These are phyloP conservation scores for Pichia deserticola DNA, from an alignment of 805 yeast genomes.

Conservation along the genomic window DNA sequence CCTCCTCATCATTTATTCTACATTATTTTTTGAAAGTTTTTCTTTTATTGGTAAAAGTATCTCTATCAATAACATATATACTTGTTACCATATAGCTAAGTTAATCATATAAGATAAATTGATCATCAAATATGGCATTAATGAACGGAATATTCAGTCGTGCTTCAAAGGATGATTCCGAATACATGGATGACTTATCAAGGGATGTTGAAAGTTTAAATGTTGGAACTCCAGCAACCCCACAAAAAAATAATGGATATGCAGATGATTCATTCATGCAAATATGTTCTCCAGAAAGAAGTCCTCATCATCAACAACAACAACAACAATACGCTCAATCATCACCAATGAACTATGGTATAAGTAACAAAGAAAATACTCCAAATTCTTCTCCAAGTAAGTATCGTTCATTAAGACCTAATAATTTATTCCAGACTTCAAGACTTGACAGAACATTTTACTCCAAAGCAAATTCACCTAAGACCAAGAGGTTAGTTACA, in stretches of 20 bases:
- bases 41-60: no score
- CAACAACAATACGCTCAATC: slow-evolving; percentile 5
- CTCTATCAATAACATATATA: background rate
- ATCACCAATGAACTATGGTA: slow-evolving; percentile 1
- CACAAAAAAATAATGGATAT: slow-evolving; percentile 12
- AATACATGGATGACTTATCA: slow-evolving; percentile 28
- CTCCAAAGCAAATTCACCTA: slow-evolving; percentile 56
- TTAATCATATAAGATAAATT: background rate
- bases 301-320: slow-evolving; percentile 11
- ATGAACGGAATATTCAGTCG: slow-evolving; percentile 25
- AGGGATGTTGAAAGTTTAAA: slow-evolving; percentile 28
- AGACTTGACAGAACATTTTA: slow-evolving; percentile 39
- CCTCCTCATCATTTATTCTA: background rate
- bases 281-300: slow-evolving; percentile 26
- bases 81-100: no score
- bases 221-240: slow-evolving; percentile 23
- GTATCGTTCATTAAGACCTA: background rate
- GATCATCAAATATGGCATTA: slow-evolving; percentile 17
- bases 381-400: slow-evolving; percentile 26
- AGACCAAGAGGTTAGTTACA: slow-evolving; percentile 77
- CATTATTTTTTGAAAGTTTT: no score
- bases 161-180: slow-evolving; percentile 20
- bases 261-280: slow-evolving; percentile 22
- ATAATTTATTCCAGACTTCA: slow-evolving; percentile 13
- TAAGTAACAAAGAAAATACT: slow-evolving; percentile 34